Evolutionary conservation across 768 basidiomycete genomes (phyloP).

Genomic region (Tricholoma saponaceum): DNA sequence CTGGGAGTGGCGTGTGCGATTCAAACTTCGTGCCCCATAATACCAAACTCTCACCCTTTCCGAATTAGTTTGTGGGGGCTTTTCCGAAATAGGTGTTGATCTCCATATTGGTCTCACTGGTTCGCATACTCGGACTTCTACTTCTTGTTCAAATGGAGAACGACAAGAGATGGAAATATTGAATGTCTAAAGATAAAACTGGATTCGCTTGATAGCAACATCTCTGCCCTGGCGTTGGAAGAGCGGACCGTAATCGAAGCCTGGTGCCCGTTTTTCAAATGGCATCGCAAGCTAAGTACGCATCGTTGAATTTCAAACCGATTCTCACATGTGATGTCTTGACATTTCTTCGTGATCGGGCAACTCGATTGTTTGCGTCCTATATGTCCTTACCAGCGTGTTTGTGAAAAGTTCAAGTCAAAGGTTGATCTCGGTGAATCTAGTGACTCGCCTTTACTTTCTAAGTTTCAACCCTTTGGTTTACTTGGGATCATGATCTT

Average conservation of each 20-base stretch:
- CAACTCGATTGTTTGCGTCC: not conserved
- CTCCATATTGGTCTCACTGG: not conserved
- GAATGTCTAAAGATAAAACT: not conserved
- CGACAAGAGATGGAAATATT: not conserved
- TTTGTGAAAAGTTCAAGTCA: too few species aligned
- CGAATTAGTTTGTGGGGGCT: not conserved
- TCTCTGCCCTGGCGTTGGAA: not conserved
- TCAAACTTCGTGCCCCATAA: not conserved
- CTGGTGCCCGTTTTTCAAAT: not conserved
- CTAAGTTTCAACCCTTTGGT: too few species aligned
- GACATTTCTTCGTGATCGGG: not conserved
- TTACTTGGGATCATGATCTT: not conserved
- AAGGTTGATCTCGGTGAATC: not conserved
- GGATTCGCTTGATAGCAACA: not conserved
- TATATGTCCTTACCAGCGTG: too few species aligned
- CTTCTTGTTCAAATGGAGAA: not conserved
- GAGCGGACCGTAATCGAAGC: not conserved
- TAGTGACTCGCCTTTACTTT: not conserved
- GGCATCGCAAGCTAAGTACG: not conserved
- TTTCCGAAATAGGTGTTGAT: not conserved
- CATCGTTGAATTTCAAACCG: not conserved
- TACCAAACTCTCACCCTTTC: not conserved
- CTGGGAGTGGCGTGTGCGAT: too few species aligned
- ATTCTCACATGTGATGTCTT: not conserved
- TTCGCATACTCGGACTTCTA: not conserved